Percentiles rank a stretch among this genome's conserved stretches.
phyloP scores from a whole-genome alignment of 768 basidiomycete species.

The Termitomyces sp. region DNA sequence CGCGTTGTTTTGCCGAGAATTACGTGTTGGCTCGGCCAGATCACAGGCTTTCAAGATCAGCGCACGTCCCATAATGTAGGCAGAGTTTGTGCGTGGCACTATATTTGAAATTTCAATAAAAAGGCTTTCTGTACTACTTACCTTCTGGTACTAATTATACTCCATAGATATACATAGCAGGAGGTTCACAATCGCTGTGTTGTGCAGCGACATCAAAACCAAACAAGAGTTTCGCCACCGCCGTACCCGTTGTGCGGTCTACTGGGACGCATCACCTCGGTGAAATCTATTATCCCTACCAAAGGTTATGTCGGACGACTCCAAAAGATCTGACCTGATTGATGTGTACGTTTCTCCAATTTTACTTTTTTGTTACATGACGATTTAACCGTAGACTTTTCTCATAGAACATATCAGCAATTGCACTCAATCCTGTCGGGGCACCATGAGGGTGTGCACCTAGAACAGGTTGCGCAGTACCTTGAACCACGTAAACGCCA shows the following conservation, averaged over 20 bases:
- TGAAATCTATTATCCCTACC: not conserved
- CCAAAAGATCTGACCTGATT: slow-evolving; percentile 62
- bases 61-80: no score
- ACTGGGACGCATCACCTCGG: not conserved
- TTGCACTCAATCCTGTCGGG: slow-evolving; percentile 56
- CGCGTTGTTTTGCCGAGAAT: no score
- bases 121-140: no score
- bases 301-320: slow-evolving; percentile 36
- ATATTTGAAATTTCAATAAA: no score
- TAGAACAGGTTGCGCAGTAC: slow-evolving; percentile 54
- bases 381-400: not conserved
- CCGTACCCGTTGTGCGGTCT: not conserved
- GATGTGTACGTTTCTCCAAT: slow-evolving; percentile 48
- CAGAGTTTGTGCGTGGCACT: no score
- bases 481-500: slow-evolving; percentile 51
- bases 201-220: not conserved
- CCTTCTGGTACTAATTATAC: no score
- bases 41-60: no score
- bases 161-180: no score
- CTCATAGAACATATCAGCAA: slow-evolving; percentile 54
- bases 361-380: not conserved
- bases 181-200: not conserved
- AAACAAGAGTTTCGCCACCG: not conserved
- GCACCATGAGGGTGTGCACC: slow-evolving; percentile 49
- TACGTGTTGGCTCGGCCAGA: not conserved